Base-by-base conservation (phyloP, 1,284 basidiomycete species). In the Inonotus hispidus region DNA sequence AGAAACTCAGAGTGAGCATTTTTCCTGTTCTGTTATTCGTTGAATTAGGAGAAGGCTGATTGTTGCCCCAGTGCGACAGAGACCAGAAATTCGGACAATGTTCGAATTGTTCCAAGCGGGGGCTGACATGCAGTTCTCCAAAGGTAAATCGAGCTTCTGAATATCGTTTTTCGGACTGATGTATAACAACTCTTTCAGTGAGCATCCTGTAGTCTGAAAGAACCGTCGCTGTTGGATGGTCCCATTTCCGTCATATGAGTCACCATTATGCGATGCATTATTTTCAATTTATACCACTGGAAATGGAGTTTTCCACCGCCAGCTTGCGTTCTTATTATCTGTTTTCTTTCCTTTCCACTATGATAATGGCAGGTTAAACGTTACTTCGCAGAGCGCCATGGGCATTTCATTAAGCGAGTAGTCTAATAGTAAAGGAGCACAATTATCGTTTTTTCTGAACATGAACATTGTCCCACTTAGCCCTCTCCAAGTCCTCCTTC, bases 401-500 rank as follows among this genome's bases (percentile, higher is more conserved):
- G 32, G 8, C 32, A 32, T 32, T 43, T 43, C 8, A 43, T n/a
- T 43, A 4, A 43, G 41, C 3, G 16, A 16, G 16, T 11, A 43
- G 14, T 16, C 11, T 16, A 43, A n/a, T 23, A 32, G 8, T 7
- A 32, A 16, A 49, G 14, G 7, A 16, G 25, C 25, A 13, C 13
- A 29, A 38, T 41, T 50, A 63, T 78, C 86, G 87, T 73, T 84
- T 86, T 73, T 81, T 81, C 67, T 77, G 72, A 45, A 92, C 82
- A 21, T 75, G 75, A 69, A 91, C 73, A 63, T 82, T 88, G 79
- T 99, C 95, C 92, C 93, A 98, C 65, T 82, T 79, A 60, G 72
- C 74, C 68, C 95, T 84, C 81, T 99, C 97, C 39, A 77, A 72
- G 63, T 92, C 81, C 78, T 98, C 95, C 66, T 80, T 80, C 68